Evolutionary conservation across 257 asterid genomes (phyloP).

Genomic region (Solanum paucissectum): DNA sequence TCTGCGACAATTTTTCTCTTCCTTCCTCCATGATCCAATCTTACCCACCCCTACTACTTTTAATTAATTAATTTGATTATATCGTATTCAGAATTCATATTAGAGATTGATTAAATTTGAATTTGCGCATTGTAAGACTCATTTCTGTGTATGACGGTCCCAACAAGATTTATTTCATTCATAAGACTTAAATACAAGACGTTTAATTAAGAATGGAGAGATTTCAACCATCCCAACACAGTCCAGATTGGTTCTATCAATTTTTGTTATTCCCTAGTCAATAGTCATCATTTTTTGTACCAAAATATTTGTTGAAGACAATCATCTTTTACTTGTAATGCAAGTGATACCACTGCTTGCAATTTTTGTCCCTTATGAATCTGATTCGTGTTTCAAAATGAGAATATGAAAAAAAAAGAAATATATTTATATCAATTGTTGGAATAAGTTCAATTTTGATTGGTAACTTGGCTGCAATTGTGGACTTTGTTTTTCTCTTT

Average conservation of each 20-base stretch:
- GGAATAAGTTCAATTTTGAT: neutral
- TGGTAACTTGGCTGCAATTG: neutral
- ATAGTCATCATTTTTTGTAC: slow-evolving; percentile 9
- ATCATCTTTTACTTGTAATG: neutral
- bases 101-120: neutral
- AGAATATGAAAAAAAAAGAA: no score
- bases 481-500: neutral
- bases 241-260: neutral
- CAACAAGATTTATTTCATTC: neutral
- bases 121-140: rapidly evolving
- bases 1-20: neutral
- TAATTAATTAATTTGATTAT: neutral
- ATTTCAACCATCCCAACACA: neutral
- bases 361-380: neutral
- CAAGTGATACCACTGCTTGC: neutral
- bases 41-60: slow-evolving; percentile 13
- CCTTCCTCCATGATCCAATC: slow-evolving; percentile 21
- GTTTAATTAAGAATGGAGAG: rapidly evolving
- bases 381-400: neutral
- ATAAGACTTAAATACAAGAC: rapidly evolving
- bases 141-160: rapidly evolving
- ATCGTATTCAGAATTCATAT: neutral
- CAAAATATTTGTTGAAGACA: neutral
- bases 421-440: neutral
- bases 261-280: neutral